Percentiles rank a stretch among this genome's conserved stretches.
Conservation (phyloP, 371 early-diverging fungal species). For the Mortierella polycephala region DNA sequence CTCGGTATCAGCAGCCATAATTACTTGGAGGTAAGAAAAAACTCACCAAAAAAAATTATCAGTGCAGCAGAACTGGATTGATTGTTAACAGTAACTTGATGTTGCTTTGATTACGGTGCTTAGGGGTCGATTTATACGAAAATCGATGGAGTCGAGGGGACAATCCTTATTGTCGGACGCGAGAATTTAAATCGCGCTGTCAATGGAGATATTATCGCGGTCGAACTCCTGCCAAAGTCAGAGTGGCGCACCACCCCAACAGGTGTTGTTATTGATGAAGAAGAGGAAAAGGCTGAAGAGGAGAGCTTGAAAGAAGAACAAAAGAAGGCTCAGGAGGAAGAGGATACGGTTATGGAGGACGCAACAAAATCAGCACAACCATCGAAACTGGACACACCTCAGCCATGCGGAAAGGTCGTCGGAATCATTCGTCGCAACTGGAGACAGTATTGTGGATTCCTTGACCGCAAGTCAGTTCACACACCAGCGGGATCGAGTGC, state of each 20-base stretch:
- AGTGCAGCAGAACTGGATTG: too few species aligned
- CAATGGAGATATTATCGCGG: constrained; percentile 92
- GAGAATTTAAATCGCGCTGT: constrained; percentile 89
- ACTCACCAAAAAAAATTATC: neutral
- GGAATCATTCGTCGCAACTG: constrained; percentile 95
- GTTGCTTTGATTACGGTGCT: neutral
- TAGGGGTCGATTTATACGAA: constrained; percentile 81
- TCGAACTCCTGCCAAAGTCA: constrained; percentile 82
- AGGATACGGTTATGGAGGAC: constrained; percentile 58
- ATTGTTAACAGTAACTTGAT: too few species aligned
- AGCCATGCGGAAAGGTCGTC: constrained; percentile 90
- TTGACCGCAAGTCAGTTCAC: constrained; percentile 80
- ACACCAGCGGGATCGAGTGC: constrained; percentile 61
- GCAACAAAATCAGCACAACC: constrained; percentile 57
- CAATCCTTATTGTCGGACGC: constrained; percentile 86
- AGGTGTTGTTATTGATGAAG: constrained; percentile 79
- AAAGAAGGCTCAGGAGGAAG: constrained; percentile 42
- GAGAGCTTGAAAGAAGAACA: constrained; percentile 57
- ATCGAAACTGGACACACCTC: constrained; percentile 51
- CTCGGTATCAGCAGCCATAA: constrained; percentile 88
- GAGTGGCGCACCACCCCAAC: constrained; percentile 86
- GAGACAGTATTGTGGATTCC: constrained; percentile 93
- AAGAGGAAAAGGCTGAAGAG: constrained; percentile 68
- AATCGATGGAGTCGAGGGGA: constrained; percentile 77
- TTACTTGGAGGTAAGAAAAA: constrained; percentile 72